phyloP scores from a whole-genome alignment of 2,329 filamentous ascomycete species.

The Basipetospora chlamydospora region DNA sequence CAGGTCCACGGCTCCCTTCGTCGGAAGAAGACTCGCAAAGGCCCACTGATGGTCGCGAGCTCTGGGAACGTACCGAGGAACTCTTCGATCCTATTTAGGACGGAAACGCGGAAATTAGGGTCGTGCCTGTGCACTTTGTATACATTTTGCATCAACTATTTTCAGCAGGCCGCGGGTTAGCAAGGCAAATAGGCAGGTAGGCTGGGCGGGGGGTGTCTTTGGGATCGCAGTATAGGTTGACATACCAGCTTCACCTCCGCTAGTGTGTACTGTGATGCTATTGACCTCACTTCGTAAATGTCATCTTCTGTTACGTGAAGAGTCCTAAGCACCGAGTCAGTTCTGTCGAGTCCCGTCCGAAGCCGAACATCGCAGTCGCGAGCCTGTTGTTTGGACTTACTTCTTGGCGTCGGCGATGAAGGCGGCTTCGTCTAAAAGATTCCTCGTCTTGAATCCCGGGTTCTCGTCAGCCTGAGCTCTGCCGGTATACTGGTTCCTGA shows the following conservation, averaged over 20 bases:
- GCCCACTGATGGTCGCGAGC: constrained; percentile 8
- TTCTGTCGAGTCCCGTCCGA: too few species aligned
- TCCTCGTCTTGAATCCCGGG: background rate
- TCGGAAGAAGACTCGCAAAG: too few species aligned
- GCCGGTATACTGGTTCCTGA: too few species aligned
- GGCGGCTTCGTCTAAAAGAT: background rate
- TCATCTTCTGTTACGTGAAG: constrained; percentile 29
- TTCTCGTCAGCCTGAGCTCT: too few species aligned
- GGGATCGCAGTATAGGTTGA: too few species aligned
- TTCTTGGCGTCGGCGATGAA: background rate
- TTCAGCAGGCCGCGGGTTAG: background rate
- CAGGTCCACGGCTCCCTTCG: too few species aligned
- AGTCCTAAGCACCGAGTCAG: background rate
- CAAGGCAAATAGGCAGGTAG: background rate
- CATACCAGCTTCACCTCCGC: constrained; percentile 19
- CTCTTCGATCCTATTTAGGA: constrained; percentile 24
- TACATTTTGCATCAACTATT: constrained; percentile 12
- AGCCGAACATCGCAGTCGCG: background rate
- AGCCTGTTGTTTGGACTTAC: background rate
- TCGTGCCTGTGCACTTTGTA: constrained; percentile 26
- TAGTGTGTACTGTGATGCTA: constrained; percentile 25
- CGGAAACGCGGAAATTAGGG: constrained; percentile 25
- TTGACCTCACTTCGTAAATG: constrained; percentile 28
- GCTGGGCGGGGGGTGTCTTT: background rate
- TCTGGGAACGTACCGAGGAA: constrained; percentile 22